A percentile compares a stretch with the other conserved stretches of the same genome.
Evolutionary conservation across 495 filamentous ascomycete genomes (phyloP).

Genomic region (Lophium mytilinum): DNA sequence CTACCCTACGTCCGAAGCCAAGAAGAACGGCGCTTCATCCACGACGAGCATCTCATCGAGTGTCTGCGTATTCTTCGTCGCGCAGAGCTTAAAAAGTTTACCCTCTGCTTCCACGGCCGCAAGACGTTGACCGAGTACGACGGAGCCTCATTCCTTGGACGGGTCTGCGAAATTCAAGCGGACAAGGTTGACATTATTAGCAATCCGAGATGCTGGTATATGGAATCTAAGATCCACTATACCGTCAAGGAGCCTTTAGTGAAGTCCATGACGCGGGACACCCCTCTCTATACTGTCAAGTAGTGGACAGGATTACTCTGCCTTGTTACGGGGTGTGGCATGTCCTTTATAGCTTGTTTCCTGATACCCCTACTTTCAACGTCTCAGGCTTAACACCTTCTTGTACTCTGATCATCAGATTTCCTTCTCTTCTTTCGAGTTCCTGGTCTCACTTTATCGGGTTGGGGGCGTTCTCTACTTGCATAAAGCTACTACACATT

Average conservation of each 20-base stretch:
- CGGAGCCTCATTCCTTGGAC: constrained; percentile 25
- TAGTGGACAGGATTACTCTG: too few relatives aligned
- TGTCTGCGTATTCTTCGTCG: constrained; percentile 22
- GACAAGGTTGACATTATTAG: constrained; percentile 16
- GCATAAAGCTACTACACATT: too few relatives aligned
- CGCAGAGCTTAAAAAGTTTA: constrained; percentile 23
- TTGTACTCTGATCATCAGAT: too few relatives aligned
- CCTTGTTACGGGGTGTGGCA: too few relatives aligned
- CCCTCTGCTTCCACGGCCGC: constrained; percentile 25
- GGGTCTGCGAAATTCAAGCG: constrained; percentile 24
- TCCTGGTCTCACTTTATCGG: too few relatives aligned
- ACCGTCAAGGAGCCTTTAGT: neutral
- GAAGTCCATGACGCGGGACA: neutral
- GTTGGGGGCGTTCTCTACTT: too few relatives aligned
- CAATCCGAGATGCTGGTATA: neutral
- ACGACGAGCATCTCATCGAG: constrained; percentile 30
- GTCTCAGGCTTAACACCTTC: too few relatives aligned
- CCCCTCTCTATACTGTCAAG: neutral
- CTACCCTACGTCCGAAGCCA: constrained; percentile 18
- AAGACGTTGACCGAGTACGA: constrained; percentile 4
- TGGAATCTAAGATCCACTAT: neutral
- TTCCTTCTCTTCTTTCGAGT: too few relatives aligned
- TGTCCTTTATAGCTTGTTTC: too few relatives aligned
- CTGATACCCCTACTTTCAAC: too few relatives aligned
- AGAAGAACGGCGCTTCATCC: constrained; percentile 29